These are phyloP conservation scores for Phytophthora boehmeriae DNA, from an alignment of 352 stramenopile genomes.

Conservation along the genomic window DNA sequence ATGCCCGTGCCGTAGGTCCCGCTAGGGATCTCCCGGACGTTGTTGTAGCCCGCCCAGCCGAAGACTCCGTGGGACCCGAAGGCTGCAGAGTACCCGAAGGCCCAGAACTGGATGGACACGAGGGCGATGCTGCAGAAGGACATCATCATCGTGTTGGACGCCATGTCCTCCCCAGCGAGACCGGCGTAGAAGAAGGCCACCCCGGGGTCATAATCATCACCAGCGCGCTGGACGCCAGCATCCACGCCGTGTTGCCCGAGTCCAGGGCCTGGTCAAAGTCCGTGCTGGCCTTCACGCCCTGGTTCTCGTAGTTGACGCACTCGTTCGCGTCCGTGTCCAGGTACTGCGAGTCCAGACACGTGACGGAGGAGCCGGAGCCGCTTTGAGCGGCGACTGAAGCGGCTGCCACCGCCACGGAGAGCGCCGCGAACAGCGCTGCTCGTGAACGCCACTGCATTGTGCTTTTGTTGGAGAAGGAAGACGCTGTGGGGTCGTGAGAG, in stretches of 20 bases:
- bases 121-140: slow-evolving; percentile 79
- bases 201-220: slow-evolving; percentile 37
- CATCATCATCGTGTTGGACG: slow-evolving; percentile 88
- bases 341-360: slow-evolving; percentile 43
- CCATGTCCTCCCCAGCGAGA: slow-evolving; percentile 73
- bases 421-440: slow-evolving; percentile 3
- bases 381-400: slow-evolving; percentile 33
- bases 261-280: slow-evolving; percentile 29
- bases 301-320: slow-evolving; percentile 51
- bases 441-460: slow-evolving; percentile 18
- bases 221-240: slow-evolving; percentile 29
- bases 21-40: slow-evolving; percentile 52
- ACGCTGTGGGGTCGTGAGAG: slow-evolving; percentile 5
- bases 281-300: slow-evolving; percentile 27
- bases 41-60: slow-evolving; percentile 64
- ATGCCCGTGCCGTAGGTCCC: slow-evolving; percentile 66
- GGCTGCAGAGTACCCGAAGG: slow-evolving; percentile 77
- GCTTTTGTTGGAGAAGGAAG: neutral
- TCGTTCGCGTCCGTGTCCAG: slow-evolving; percentile 36
- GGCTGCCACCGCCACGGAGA: slow-evolving; percentile 25
- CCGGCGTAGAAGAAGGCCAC: slow-evolving; percentile 76
- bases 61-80: slow-evolving; percentile 74
- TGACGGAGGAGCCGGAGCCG: slow-evolving; percentile 28
- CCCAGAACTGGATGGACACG: slow-evolving; percentile 84
- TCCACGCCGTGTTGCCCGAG: slow-evolving; percentile 41